Evolutionary conservation across 1,284 basidiomycete genomes (phyloP).

Genomic region (Volvariella surrecta): DNA sequence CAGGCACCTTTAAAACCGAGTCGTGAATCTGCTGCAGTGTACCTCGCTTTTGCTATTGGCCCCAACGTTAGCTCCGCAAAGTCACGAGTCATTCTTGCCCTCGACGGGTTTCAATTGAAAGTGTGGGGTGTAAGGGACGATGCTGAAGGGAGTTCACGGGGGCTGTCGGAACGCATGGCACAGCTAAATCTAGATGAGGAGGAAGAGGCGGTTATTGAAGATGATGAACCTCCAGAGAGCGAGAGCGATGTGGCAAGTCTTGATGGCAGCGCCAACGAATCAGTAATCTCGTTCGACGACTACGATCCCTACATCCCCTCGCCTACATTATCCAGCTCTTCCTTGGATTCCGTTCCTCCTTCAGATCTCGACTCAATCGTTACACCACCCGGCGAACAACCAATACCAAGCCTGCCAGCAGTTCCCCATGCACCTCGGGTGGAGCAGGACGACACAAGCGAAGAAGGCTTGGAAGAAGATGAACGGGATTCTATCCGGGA

Average conservation of each 20-base stretch:
- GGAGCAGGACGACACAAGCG: too few species aligned
- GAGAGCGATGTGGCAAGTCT: conserved; percentile 10
- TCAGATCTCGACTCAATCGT: too few species aligned
- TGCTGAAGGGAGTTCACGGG: conserved; percentile 10
- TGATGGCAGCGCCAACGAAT: neutral
- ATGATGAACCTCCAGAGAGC: conserved; percentile 16
- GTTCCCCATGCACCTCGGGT: too few species aligned
- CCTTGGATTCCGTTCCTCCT: too few species aligned
- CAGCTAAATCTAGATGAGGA: conserved; percentile 12
- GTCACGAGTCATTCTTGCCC: conserved; percentile 48
- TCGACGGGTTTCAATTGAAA: conserved; percentile 54
- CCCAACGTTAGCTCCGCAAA: conserved; percentile 51
- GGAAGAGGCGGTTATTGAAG: conserved; percentile 13
- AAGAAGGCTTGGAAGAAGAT: too few species aligned
- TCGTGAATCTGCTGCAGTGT: conserved; percentile 18
- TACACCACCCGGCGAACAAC: too few species aligned
- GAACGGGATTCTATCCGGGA: too few species aligned
- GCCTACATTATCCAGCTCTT: neutral
- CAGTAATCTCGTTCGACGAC: neutral
- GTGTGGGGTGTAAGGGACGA: conserved; percentile 42
- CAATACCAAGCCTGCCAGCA: too few species aligned
- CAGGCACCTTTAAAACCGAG: neutral
- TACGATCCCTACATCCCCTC: neutral
- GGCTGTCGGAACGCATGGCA: conserved; percentile 3
- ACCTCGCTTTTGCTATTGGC: conserved; percentile 56